These are phyloP conservation scores for Aspergillus proliferans DNA, from an alignment of 2,329 filamentous ascomycete species.

Conservation along the genomic window DNA sequence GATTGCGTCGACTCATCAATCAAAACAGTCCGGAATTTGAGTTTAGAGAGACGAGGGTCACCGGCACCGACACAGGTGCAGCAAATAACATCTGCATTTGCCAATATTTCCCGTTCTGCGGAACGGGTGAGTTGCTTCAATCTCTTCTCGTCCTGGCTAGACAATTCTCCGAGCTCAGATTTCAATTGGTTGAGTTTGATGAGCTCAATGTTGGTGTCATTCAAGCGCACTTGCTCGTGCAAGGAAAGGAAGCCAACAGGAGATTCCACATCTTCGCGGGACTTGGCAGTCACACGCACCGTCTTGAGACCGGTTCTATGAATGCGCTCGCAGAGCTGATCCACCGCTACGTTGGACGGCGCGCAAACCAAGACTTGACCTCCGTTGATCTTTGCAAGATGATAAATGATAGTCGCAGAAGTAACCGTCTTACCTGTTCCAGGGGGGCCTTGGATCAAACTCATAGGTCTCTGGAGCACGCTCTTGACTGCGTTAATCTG, in stretches of 20 bases:
- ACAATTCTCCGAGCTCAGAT: slow-evolving; percentile 81
- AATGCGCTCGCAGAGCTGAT: slow-evolving; percentile 95
- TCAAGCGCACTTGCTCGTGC: slow-evolving; percentile 95
- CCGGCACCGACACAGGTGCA: slow-evolving; percentile 97
- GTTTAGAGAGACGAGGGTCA: slow-evolving; percentile 88
- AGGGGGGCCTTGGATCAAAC: slow-evolving; percentile 91
- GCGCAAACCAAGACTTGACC: slow-evolving; percentile 94
- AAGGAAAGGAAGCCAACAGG: slow-evolving; percentile 91
- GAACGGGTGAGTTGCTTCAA: slow-evolving; percentile 92
- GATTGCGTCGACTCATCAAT: slow-evolving; percentile 99
- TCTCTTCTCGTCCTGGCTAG: slow-evolving; percentile 95
- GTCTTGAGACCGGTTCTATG: slow-evolving; percentile 93
- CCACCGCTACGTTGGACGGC: slow-evolving; percentile 95
- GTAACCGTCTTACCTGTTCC: slow-evolving; percentile 98
- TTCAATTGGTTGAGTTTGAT: slow-evolving; percentile 91
- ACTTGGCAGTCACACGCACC: slow-evolving; percentile 96
- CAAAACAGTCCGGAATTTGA: slow-evolving; percentile 96
- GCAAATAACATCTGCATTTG: slow-evolving; percentile 94
- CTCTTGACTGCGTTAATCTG: slow-evolving; percentile 96
- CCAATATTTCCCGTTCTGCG: slow-evolving; percentile 90
- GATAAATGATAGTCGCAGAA: slow-evolving; percentile 97
- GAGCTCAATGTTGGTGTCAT: slow-evolving; percentile 90
- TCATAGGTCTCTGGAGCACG: slow-evolving; percentile 86
- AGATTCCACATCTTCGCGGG: slow-evolving; percentile 97
- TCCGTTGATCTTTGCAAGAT: slow-evolving; percentile 89